These are phyloP conservation scores for Mallotus japonicus DNA, from an alignment of 441 rosid species.

Conservation along the genomic window DNA sequence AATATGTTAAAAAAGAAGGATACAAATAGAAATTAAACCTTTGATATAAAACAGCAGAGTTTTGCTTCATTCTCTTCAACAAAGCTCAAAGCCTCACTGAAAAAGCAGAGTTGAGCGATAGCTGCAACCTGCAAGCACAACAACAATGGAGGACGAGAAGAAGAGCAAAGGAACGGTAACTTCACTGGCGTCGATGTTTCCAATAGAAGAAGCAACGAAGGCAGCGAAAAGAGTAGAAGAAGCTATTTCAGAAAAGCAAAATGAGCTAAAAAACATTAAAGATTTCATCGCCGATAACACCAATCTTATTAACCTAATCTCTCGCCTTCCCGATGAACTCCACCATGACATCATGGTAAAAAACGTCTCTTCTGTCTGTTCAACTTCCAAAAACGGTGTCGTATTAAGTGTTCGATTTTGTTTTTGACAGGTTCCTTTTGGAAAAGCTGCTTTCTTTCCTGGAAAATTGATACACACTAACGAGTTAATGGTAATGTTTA, in stretches of 20 bases:
- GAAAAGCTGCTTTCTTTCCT: constrained; percentile 82
- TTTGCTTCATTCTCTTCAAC: too few relatives aligned
- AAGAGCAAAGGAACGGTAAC: constrained; percentile 50
- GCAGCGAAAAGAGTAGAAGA: constrained; percentile 70
- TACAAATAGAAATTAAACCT: too few relatives aligned
- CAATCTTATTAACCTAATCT: constrained; percentile 55
- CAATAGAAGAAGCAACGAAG: constrained; percentile 52
- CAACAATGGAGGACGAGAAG: constrained; percentile 36
- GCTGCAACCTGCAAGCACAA: not conserved
- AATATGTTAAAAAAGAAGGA: too few relatives aligned
- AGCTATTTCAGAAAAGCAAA: constrained; percentile 51
- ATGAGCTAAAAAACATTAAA: constrained; percentile 46
- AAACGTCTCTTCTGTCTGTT: not conserved
- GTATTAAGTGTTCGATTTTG: not conserved
- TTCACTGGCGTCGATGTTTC: constrained; percentile 62
- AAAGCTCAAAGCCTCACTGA: too few relatives aligned
- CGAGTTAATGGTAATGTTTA: constrained; percentile 60
- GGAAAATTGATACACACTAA: constrained; percentile 84
- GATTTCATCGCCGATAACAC: constrained; percentile 63
- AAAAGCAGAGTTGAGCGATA: too few relatives aligned
- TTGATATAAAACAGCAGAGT: too few relatives aligned
- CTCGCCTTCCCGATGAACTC: constrained; percentile 73
- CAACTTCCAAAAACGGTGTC: too few relatives aligned
- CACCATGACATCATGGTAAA: constrained; percentile 72
- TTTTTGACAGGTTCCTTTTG: constrained; percentile 65